Base-by-base conservation (phyloP, 1,284 basidiomycete species). In the Paramarasmius palmivorus region DNA sequence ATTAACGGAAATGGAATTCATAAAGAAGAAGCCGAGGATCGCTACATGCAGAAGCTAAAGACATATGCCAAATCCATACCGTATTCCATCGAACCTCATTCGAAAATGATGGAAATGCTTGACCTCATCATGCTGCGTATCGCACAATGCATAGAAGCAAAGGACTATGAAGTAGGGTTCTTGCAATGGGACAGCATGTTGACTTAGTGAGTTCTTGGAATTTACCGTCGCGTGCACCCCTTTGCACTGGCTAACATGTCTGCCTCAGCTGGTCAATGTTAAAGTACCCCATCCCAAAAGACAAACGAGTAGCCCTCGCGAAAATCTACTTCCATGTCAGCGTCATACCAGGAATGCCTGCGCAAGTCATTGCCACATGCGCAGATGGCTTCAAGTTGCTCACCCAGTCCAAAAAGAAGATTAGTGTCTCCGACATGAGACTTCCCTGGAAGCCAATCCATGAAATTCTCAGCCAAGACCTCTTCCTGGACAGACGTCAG, bases 391-490 rank as follows among this genome's bases (percentile, higher is more conserved):
- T 88, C 57, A 77, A 76, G 57, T 69, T 67, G 52, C 70, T 84
- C 41, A 79, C 75, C 29, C 83, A 79, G 63, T 91, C 90, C 49
- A 88, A 88, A 71, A 86, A 85, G 67, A 86, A 88, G 63, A 70
- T 95, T 47, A 79, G 82, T 50, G 84, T 95, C 57, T 77, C 88
- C 39, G 93, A 97, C 67, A 74, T 98, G 69, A 81, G 92, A 55
- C 79, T 98, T 1, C 91, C 92, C 1, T 97, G 95, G 95, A 83
- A 84, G 63, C 90, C 93, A 1, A 76, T 96, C 4, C 94, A 89
- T 68, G 82, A 90, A 53, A 83, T 92, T 20, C 78, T 97, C 14
- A 84, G 82, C 61, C 79, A 87, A 61, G 92, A 96, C 65, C 73
- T 96, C 45, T 95, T 94, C 68, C 80, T 93, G 47, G 91, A 85